phyloP scores from a whole-genome alignment of 2,329 filamentous ascomycete species.

The Phyllosticta citribraziliensis region DNA sequence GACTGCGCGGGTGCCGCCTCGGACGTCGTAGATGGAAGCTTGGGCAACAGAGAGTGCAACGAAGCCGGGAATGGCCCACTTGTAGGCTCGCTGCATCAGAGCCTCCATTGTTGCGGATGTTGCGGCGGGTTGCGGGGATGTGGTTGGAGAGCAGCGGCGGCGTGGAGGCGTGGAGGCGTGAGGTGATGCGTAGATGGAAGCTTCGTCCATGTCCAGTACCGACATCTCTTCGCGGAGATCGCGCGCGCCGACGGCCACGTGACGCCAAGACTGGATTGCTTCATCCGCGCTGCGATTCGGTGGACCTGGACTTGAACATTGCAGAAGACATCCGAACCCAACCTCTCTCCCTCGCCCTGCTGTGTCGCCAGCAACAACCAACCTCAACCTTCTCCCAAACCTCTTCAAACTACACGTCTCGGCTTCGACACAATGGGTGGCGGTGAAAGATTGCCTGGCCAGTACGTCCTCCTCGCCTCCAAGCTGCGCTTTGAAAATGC shows the following conservation, averaged over 20 bases:
- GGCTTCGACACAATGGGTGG: slow-evolving; percentile 13
- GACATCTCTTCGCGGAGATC: slow-evolving; percentile 9
- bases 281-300: slow-evolving; percentile 6
- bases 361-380: background rate
- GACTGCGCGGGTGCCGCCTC: slow-evolving; percentile 85
- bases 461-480: slow-evolving; percentile 11
- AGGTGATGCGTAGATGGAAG: background rate
- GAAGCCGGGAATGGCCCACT: slow-evolving; percentile 62
- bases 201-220: background rate
- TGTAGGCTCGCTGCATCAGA: slow-evolving; percentile 48
- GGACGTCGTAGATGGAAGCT: slow-evolving; percentile 91
- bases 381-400: background rate
- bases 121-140: background rate
- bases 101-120: slow-evolving; percentile 5
- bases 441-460: slow-evolving; percentile 14
- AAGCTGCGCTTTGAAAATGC: background rate
- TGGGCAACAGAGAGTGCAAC: slow-evolving; percentile 58
- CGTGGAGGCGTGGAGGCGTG: background rate
- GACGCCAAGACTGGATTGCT: slow-evolving; percentile 10
- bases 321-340: background rate
- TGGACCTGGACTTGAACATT: slow-evolving; percentile 4
- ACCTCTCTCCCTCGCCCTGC: background rate
- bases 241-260: slow-evolving; percentile 2
- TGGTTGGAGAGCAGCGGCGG: background rate
- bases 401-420: background rate